Evolutionary conservation across 192 early-diverging fungal genomes (phyloP).

Genomic region (Coemansia sp.): DNA sequence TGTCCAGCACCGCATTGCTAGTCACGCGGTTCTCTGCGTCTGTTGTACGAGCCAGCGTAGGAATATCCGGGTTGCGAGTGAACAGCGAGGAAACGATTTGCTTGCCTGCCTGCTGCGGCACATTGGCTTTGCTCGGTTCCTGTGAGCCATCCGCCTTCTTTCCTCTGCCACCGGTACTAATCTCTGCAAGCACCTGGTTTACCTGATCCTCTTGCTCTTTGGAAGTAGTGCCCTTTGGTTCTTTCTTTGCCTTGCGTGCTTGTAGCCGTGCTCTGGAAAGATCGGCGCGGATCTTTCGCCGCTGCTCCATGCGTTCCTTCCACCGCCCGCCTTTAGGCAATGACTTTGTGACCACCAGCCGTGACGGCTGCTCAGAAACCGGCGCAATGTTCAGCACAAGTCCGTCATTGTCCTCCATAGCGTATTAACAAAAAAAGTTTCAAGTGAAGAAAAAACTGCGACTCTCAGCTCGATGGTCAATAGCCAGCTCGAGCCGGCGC

Average conservation of each 20-base stretch:
- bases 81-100: slow-evolving; percentile 83
- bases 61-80: slow-evolving; percentile 66
- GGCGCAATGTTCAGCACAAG: slow-evolving; percentile 64
- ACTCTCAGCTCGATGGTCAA: not conserved
- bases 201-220: not conserved
- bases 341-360: slow-evolving; percentile 20
- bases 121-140: slow-evolving; percentile 14
- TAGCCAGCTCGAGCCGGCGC: slow-evolving; percentile 2
- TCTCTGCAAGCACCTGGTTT: not conserved
- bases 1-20: slow-evolving; percentile 50
- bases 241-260: slow-evolving; percentile 1
- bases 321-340: slow-evolving; percentile 44
- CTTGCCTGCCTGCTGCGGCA: slow-evolving; percentile 53
- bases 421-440: not conserved
- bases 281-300: slow-evolving; percentile 28
- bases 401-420: slow-evolving; percentile 58
- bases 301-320: slow-evolving; percentile 49
- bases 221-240: not conserved
- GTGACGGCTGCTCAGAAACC: slow-evolving; percentile 7
- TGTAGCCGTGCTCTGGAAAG: slow-evolving; percentile 30
- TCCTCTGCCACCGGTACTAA: not conserved
- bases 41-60: slow-evolving; percentile 11
- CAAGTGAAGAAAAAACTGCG: slow-evolving; percentile 7
- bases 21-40: slow-evolving; percentile 33
- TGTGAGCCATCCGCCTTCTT: slow-evolving; percentile 12